These are phyloP conservation scores for Daldinia grandis DNA, from an alignment of 495 filamentous ascomycete genomes.

Conservation along the genomic window DNA sequence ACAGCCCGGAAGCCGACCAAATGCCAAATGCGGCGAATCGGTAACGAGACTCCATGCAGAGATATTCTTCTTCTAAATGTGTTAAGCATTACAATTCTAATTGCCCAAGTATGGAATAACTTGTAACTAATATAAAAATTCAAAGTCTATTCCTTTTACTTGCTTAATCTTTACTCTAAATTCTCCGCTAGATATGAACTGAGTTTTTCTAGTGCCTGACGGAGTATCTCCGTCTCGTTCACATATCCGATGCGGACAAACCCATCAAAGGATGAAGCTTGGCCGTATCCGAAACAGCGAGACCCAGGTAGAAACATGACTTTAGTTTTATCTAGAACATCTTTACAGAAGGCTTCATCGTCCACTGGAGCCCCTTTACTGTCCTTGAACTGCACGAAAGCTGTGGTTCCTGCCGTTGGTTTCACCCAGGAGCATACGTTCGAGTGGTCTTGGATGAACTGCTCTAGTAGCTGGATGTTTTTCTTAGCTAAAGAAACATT, in stretches of 20 bases:
- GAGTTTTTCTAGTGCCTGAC: slow-evolving; percentile 70
- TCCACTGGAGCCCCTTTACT: slow-evolving; percentile 72
- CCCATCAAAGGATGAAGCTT: slow-evolving; percentile 70
- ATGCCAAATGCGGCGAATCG: background rate
- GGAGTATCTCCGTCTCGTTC: slow-evolving; percentile 73
- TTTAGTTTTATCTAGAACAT: slow-evolving; percentile 71
- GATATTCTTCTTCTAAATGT: background rate
- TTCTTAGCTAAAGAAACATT: slow-evolving; percentile 76
- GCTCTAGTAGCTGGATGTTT: slow-evolving; percentile 73
- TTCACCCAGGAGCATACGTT: slow-evolving; percentile 71
- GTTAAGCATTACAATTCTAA: background rate
- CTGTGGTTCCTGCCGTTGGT: slow-evolving; percentile 84
- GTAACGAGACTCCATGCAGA: background rate
- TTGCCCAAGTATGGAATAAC: background rate
- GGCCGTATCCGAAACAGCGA: slow-evolving; percentile 73
- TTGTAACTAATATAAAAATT: background rate
- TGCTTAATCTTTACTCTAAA: slow-evolving; percentile 2
- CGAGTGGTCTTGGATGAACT: slow-evolving; percentile 71
- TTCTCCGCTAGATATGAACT: slow-evolving; percentile 64
- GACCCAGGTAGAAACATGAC: slow-evolving; percentile 84
- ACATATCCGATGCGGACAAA: slow-evolving; percentile 84
- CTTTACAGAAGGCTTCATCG: slow-evolving; percentile 75
- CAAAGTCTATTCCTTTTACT: background rate
- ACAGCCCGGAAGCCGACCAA: background rate
- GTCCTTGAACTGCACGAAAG: slow-evolving; percentile 74